Base-by-base conservation (phyloP, 345 rosid genomes). In the Arabis alpina region DNA sequence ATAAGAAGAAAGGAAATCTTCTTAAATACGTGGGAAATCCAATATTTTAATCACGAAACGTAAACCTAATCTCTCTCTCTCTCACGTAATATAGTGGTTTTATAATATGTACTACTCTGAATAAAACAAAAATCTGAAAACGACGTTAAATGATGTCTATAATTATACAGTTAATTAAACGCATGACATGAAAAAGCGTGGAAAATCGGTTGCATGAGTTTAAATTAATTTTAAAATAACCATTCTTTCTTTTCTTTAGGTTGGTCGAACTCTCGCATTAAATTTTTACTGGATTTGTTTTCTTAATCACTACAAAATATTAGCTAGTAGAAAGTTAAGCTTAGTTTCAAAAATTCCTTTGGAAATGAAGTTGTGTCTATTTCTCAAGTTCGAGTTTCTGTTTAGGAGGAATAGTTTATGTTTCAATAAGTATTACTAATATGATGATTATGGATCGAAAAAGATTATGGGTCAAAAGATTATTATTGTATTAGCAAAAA, bases 161-260 rank as follows among this genome's bases (percentile, higher is more conserved):
- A 8, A 36, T 19, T n/a, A 50, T 52, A 53, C 37, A 43, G 54
- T 53, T 13, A 19, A 42, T n/a, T n/a, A 53, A 23, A 42, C n/a
- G n/a, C 14, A 62, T 56, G 48, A 15, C 34, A 39, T 44, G 40
- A 14, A 15, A 47, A 55, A 19, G 48, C 43, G 51, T 54, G 50
- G 61, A 54, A 64, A 27, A 48, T 39, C 57, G 42, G 71, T 49
- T 57, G 59, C 77, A 64, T 49, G 59, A 36, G 37, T 56, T 55
- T 48, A 48, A 49, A 65, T 8, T 37, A 19, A 19, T 15, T 36
- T 37, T 10, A 10, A 34, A 54, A 34, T 19, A 15, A 64, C 28
- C n/a, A n/a, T 48, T 64, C 12, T 30, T 61, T 71, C 12, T n/a
- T n/a, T n/a, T n/a, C n/a, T n/a, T n/a, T n/a, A n/a, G 76, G 64